Evolutionary conservation across 2,329 filamentous ascomycete species (phyloP), one percentile per base, ranked within the genome.

Genomic region (Neofusicoccum cordaticola): DNA sequence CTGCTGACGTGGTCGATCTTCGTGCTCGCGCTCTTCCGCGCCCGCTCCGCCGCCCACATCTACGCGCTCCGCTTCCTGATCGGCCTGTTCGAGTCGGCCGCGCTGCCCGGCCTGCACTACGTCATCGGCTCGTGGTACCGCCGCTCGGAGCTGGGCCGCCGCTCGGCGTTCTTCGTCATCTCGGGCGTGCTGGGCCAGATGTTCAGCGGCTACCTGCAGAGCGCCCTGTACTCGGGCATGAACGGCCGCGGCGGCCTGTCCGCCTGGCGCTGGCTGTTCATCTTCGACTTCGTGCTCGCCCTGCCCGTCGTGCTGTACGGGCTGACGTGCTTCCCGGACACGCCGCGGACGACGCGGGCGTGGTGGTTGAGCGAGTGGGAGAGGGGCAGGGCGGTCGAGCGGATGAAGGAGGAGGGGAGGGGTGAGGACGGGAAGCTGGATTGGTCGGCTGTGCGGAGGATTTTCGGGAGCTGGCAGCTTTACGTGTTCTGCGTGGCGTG

Each of bases 391-490:
- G 72, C 71, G 5, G 58, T 67, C 15, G 66, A 71, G 19, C 62
- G 73, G 1, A 66, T 74, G 39, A 65, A 68, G 34, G 68, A 67
- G 52, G 79, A 81, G 48, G 79, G 79, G 17, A 74, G 78, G 56
- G 73, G 71, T 53, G 78, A 78, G 2, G 66, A 70, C 2, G 75
- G 76, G 1, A 77, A 77, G 67, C 71, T 79, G 62, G 71, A 79
- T 63, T 73, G 72, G 69, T 68, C 70, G 37, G 74, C 81, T 19
- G 66, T 80, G 62, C 69, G 70, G 52, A 76, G 79, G 63, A 77
- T 81, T 63, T 75, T 78, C 63, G 67, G 67, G 1, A 77, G 76
- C 1, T 82, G 80, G 80, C 79, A 82, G 66, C 74, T 81, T 17
- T 82, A 81, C 66, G 71, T 76, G n/a, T 79, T 82, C 51, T 74